Evolutionary conservation across 2,329 filamentous ascomycete genomes (phyloP), one percentile per base, ranked within the genome.

Genomic region (Thelonectria blattea): DNA sequence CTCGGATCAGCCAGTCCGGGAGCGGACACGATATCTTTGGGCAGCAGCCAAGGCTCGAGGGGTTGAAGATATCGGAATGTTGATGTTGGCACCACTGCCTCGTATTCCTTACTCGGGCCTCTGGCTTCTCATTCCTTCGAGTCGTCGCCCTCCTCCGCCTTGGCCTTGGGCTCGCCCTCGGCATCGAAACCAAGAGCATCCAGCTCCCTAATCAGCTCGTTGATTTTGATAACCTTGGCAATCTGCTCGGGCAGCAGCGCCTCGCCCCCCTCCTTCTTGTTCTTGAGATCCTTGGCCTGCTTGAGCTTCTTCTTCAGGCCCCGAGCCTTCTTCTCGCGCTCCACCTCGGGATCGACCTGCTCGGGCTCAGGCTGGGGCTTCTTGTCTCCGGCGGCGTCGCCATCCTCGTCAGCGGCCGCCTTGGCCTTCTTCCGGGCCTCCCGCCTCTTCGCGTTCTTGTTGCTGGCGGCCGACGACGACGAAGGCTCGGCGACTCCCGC

Each of bases 181-280:
- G 85, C 78, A 74, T 96, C 90, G 64, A 98, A 92, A 0, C 94
- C 94, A 27, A 99, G 81, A 2, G 86, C 84, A 70, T 96, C 91
- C 57, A 99, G 79, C 74, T 98, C 93, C 12, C 93, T 86, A 59
- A 97, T 88, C 52, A 99, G 84, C 79, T 99, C 95, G 64, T 92
- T 92, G 74, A 99, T 97, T 78, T 95, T 96, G 75, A 97, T 96
- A 56, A 99, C 92, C 80, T 99, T 99, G 69, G 94, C 93, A 65
- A 98, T 90, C 79, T 99, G 95, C 79, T 99, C 95, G 0, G 93
- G 94, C 24, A 98, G 82, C 62, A 99, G 79, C 5, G 86, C 83
- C 73, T 92, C 90, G 18, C 95, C 95, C 57, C 88, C 88, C 22
- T 96, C 91, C 76, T 96, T 96, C 83, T 97, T 97, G 71, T 88